These are phyloP conservation scores for Ceratocystis smalleyi DNA, from an alignment of 2,329 filamentous ascomycete genomes.

Conservation along the genomic window DNA sequence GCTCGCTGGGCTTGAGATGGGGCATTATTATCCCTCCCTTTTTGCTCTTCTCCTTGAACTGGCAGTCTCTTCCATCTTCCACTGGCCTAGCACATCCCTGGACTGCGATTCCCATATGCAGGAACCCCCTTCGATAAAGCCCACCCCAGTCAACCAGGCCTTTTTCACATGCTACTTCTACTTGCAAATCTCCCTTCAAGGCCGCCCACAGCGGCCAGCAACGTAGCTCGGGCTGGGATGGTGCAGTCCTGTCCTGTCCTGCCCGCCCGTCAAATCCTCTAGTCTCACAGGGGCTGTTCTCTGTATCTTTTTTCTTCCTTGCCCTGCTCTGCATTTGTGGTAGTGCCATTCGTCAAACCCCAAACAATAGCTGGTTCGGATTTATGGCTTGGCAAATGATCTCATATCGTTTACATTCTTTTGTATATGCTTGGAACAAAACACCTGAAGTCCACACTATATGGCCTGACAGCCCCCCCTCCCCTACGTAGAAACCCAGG, in stretches of 20 bases:
- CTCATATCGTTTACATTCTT: constrained; percentile 1
- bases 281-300: background rate
- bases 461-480: background rate
- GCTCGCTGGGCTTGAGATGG: too few species aligned
- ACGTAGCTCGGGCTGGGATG: background rate
- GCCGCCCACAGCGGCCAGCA: background rate
- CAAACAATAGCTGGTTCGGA: background rate
- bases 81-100: background rate
- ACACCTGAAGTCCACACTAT: too few species aligned
- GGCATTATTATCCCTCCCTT: too few species aligned
- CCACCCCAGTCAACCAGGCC: background rate
- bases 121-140: too few species aligned
- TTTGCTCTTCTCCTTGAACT: too few species aligned
- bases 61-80: background rate
- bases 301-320: background rate
- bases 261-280: constrained; percentile 3
- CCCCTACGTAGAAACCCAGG: too few species aligned
- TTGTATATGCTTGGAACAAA: background rate
- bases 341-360: background rate
- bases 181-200: too few species aligned
- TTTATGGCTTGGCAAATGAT: background rate
- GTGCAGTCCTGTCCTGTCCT: background rate
- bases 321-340: background rate
- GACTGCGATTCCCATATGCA: too few species aligned
- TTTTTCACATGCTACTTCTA: background rate